phyloP scores from a whole-genome alignment of 2,329 filamentous ascomycete species.

The Penicillium sp. region DNA sequence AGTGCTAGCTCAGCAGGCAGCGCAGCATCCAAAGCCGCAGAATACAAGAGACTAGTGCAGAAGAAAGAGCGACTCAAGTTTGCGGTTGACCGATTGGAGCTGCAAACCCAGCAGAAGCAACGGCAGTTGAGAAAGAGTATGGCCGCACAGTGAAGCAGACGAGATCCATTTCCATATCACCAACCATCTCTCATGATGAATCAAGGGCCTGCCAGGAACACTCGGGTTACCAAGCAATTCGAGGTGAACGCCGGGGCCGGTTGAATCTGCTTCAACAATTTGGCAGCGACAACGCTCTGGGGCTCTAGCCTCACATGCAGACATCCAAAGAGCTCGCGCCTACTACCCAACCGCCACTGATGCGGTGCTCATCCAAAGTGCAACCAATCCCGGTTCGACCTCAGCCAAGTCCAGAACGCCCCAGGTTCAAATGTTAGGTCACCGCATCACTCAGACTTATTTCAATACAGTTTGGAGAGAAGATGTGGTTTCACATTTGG shows the following conservation, averaged over 20 bases:
- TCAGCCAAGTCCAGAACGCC: not conserved
- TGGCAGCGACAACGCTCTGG: no score
- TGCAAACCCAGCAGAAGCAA: constrained; percentile 79
- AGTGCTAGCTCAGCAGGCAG: constrained; percentile 28
- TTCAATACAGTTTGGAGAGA: constrained; percentile 23
- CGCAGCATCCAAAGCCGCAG: constrained; percentile 51
- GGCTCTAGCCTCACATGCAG: no score
- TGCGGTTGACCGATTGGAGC: constrained; percentile 79
- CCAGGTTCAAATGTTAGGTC: not conserved
- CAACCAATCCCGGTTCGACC: no score
- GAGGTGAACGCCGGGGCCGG: not conserved
- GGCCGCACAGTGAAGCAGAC: constrained; percentile 50
- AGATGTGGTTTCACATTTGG: constrained; percentile 25
- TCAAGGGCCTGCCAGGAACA: not conserved
- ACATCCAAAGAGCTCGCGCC: no score
- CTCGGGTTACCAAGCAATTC: not conserved
- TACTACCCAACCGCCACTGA: no score
- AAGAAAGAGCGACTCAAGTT: constrained; percentile 85
- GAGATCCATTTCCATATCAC: not conserved
- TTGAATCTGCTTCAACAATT: no score
- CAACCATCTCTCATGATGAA: not conserved
- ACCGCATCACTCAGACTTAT: not conserved
- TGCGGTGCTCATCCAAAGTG: no score
- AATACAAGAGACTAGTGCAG: constrained; percentile 70
- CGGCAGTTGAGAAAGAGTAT: constrained; percentile 73